These are phyloP conservation scores for Spiraea crenata DNA, from an alignment of 331 rosid species.

Conservation along the genomic window DNA sequence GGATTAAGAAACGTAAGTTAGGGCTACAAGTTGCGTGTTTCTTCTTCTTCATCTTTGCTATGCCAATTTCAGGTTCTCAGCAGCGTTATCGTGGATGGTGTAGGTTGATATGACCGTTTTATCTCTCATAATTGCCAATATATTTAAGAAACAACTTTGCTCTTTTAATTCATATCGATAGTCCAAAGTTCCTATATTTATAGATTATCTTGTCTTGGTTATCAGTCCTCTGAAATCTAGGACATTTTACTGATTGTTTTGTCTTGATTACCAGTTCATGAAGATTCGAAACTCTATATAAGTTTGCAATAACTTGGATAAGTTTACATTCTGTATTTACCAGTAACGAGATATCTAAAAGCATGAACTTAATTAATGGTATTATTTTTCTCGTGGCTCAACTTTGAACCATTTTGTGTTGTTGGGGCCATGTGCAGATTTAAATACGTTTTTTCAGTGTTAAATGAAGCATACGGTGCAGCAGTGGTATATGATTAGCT, in stretches of 20 bases:
- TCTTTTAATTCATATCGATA: too few relatives aligned
- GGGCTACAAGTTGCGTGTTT: neutral
- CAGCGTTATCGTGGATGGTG: neutral
- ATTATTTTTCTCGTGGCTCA: neutral
- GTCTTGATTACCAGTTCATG: too few relatives aligned
- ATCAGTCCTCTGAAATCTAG: too few relatives aligned
- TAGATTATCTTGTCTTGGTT: too few relatives aligned
- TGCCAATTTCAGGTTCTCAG: neutral
- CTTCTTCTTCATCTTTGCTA: neutral
- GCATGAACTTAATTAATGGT: neutral
- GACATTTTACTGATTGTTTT: too few relatives aligned
- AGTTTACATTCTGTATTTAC: neutral
- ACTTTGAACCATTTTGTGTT: slow-evolving; percentile 3
- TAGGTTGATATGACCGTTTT: neutral
- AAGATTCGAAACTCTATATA: neutral
- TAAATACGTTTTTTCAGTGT: slow-evolving; percentile 17
- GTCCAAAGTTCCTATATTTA: neutral
- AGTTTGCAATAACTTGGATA: neutral
- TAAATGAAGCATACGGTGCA: slow-evolving; percentile 23
- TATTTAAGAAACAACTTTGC: too few relatives aligned
- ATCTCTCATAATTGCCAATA: too few relatives aligned
- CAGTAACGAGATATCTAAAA: neutral
- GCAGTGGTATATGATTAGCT: slow-evolving; percentile 18
- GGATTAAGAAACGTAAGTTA: neutral
- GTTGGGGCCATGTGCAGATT: slow-evolving; percentile 22